phyloP scores from a whole-genome alignment of 306 rosid species.

The Cotoneaster glaucophyllus region DNA sequence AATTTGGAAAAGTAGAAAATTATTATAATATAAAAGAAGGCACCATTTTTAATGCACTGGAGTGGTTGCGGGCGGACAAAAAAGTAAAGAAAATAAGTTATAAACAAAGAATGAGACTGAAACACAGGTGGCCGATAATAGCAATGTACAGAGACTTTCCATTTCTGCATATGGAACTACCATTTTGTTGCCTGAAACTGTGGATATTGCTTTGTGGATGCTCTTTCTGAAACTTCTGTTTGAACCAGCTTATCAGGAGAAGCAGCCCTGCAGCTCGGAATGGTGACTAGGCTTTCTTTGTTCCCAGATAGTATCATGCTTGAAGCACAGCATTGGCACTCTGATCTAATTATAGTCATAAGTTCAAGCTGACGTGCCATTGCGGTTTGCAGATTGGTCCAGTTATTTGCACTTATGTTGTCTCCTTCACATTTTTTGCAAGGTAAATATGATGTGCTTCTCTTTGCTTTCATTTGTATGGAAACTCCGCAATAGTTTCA shows the following conservation, averaged over 20 bases:
- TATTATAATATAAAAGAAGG: no score
- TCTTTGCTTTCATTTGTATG: conserved; percentile 14
- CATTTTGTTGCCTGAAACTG: not conserved
- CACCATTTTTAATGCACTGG: no score
- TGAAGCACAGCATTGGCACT: conserved; percentile 17
- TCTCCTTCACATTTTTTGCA: conserved; percentile 25
- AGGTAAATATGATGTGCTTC: conserved; percentile 42
- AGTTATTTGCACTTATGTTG: conserved; percentile 30
- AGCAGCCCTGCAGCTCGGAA: conserved; percentile 28
- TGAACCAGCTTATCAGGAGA: conserved; percentile 58
- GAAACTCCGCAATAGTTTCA: not conserved
- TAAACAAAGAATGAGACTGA: not conserved
- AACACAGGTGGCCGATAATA: not conserved
- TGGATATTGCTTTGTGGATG: conserved; percentile 5
- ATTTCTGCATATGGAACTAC: not conserved
- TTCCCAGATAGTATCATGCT: conserved; percentile 8
- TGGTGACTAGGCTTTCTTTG: conserved; percentile 36
- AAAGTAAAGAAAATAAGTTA: no score
- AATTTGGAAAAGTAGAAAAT: no score
- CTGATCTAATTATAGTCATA: conserved; percentile 10
- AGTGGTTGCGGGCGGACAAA: no score
- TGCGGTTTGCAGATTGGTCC: conserved; percentile 36
- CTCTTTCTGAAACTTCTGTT: conserved; percentile 21
- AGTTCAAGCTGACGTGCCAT: conserved; percentile 35
- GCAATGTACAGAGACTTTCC: not conserved